phyloP scores from a whole-genome alignment of 2,329 filamentous ascomycete genomes.

The Aspergillus alliaceus region DNA sequence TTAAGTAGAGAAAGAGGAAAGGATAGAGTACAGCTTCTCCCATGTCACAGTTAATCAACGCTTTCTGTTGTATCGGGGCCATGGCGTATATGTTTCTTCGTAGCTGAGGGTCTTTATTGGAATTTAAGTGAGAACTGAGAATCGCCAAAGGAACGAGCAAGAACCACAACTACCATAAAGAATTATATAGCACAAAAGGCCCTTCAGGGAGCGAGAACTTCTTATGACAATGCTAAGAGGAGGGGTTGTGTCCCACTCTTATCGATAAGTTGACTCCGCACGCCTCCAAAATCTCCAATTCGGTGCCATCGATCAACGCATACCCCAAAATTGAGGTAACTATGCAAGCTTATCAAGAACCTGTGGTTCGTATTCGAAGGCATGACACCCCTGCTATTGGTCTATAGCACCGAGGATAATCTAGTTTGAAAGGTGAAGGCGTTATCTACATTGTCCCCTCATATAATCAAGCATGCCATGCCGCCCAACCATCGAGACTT shows the following conservation, averaged over 20 bases:
- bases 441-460: background rate
- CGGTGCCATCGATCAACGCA: background rate
- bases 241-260: background rate
- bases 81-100: slow-evolving; percentile 30
- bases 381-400: slow-evolving; percentile 4
- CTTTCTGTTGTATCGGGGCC: slow-evolving; percentile 52
- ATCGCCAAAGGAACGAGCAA: too few relatives aligned
- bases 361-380: background rate
- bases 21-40: slow-evolving; percentile 40
- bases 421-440: background rate
- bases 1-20: background rate
- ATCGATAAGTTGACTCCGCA: slow-evolving; percentile 1
- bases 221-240: background rate
- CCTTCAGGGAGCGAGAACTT: background rate
- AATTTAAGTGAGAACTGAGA: background rate
- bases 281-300: slow-evolving; percentile 5
- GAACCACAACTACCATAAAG: background rate
- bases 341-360: background rate
- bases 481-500: background rate
- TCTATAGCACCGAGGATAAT: background rate
- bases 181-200: background rate
- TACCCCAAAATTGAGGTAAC: background rate
- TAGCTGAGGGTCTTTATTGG: background rate
- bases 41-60: slow-evolving; percentile 51
- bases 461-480: background rate